Conservation (phyloP, 192 early-diverging fungal species). For the Cladochytrium replicatum region DNA sequence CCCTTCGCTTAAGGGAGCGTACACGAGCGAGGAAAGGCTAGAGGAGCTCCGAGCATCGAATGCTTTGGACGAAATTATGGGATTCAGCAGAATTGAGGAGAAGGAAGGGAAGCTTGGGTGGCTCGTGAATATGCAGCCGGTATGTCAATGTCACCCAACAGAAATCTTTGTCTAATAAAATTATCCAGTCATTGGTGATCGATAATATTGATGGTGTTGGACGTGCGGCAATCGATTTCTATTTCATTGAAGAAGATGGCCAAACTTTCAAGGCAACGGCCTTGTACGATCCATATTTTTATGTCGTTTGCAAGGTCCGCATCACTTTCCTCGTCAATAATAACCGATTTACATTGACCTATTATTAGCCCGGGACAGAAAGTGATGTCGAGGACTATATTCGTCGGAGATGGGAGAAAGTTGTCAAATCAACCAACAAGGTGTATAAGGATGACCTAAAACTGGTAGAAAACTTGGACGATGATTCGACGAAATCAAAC, state of each 20-base stretch:
- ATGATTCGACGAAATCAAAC: not conserved
- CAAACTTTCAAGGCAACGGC: constrained; percentile 81
- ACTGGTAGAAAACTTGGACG: constrained; percentile 37
- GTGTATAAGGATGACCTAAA: constrained; percentile 76
- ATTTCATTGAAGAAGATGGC: constrained; percentile 86
- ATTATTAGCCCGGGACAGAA: constrained; percentile 54
- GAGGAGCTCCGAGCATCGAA: too few species aligned
- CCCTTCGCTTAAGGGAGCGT: too few species aligned
- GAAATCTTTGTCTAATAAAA: constrained; percentile 6
- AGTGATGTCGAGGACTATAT: constrained; percentile 80
- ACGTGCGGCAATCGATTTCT: constrained; percentile 74
- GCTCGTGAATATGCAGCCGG: constrained; percentile 92
- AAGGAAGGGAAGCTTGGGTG: constrained; percentile 56
- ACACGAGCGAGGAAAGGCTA: too few species aligned
- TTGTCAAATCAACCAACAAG: constrained; percentile 51
- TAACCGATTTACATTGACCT: not conserved
- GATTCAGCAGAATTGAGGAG: constrained; percentile 28
- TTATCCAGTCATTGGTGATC: constrained; percentile 1
- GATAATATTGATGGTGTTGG: constrained; percentile 19
- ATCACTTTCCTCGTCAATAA: not conserved
- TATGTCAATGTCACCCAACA: constrained; percentile 23
- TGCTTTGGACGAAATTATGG: constrained; percentile 38
- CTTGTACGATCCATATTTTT: constrained; percentile 85
- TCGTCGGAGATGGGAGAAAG: constrained; percentile 53
- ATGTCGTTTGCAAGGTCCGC: constrained; percentile 65